These are phyloP conservation scores for Pseudoscleropodium purum DNA, from an alignment of 225 moss, liverwort and hornwort species.

Conservation along the genomic window DNA sequence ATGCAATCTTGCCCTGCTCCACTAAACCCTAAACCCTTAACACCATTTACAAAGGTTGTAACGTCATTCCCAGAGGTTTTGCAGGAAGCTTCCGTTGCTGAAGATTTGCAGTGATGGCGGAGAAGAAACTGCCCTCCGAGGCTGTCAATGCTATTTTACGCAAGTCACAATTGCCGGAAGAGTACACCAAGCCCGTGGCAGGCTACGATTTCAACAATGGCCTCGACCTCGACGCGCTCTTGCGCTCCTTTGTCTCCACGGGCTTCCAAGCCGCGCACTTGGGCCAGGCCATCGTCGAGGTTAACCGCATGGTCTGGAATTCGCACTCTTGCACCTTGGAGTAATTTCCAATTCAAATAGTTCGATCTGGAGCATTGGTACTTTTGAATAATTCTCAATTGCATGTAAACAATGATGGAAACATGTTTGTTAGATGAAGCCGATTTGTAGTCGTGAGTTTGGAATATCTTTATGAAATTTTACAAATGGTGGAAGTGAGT, in stretches of 20 bases:
- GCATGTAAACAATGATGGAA: neutral
- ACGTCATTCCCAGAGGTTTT: no score
- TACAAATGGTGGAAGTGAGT: neutral
- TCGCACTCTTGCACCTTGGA: neutral
- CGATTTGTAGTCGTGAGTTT: neutral
- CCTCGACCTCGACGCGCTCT: conserved; percentile 52
- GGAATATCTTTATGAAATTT: neutral
- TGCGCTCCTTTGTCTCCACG: conserved; percentile 50
- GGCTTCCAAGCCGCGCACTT: conserved; percentile 89
- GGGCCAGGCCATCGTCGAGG: conserved; percentile 70
- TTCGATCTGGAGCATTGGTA: no score
- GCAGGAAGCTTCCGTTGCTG: neutral
- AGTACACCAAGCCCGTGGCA: neutral
- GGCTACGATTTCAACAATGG: conserved; percentile 95
- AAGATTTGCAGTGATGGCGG: conserved; percentile 7
- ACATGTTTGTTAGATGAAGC: neutral
- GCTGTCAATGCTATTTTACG: conserved; percentile 22
- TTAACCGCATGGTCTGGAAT: conserved; percentile 63
- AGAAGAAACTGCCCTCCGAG: conserved; percentile 7
- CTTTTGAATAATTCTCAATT: neutral
- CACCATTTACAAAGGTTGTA: neutral
- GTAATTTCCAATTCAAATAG: neutral
- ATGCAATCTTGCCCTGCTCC: neutral
- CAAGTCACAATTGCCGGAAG: conserved; percentile 20
- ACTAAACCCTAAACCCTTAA: neutral